Conservation (phyloP, 129 eudicot species). For the Lonicera japonica region DNA sequence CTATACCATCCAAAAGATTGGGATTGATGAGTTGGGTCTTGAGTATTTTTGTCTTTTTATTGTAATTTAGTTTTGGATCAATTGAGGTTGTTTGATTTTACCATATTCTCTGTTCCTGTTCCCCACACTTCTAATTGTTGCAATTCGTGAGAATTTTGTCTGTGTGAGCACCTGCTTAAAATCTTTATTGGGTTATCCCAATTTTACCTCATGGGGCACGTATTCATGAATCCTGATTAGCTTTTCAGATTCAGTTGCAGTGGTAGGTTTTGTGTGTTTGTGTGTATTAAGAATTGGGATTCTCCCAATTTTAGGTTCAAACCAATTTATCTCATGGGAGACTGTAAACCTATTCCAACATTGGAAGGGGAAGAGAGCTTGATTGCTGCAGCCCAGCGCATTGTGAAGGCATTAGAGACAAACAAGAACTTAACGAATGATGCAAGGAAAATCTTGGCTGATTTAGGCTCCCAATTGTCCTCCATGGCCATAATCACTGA, state of each 20-base stretch:
- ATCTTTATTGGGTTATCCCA: too few species aligned
- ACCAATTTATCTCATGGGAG: slow-evolving; percentile 46
- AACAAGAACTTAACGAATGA: slow-evolving; percentile 42
- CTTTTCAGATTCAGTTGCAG: not conserved
- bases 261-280: not conserved
- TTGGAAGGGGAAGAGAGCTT: slow-evolving; percentile 62
- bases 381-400: slow-evolving; percentile 63
- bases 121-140: not conserved
- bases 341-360: slow-evolving; percentile 30
- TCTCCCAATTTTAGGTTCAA: not conserved
- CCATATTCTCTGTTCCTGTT: not conserved
- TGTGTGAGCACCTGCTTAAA: slow-evolving; percentile 8
- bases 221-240: too few species aligned
- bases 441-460: slow-evolving; percentile 55
- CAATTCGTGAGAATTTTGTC: not conserved
- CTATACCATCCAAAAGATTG: slow-evolving; percentile 11
- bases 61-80: slow-evolving; percentile 11
- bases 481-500: slow-evolving; percentile 26
- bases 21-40: slow-evolving; percentile 4
- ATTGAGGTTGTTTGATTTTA: slow-evolving; percentile 8
- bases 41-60: not conserved
- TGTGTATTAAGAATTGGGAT: slow-evolving; percentile 3
- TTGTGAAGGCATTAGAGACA: slow-evolving; percentile 61
- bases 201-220: too few species aligned
- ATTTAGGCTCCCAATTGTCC: slow-evolving; percentile 57